Percentiles rank a stretch among this genome's conserved stretches.
These are phyloP conservation scores for Helichrysum umbraculigerum DNA, from an alignment of 129 eudicot genomes.

Conservation along the genomic window DNA sequence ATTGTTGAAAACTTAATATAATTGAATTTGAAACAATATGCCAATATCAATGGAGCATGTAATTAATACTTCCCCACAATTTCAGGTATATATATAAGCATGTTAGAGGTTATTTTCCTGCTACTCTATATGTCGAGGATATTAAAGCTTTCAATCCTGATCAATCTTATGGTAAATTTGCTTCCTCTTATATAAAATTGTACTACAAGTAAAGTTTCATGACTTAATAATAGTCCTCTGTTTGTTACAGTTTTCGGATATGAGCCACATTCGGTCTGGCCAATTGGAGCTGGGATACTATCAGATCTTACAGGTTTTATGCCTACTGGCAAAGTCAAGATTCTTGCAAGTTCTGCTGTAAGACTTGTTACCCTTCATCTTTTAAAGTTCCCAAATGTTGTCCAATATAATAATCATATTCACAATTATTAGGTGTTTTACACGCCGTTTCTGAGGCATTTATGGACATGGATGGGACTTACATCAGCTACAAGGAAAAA, in stretches of 20 bases:
- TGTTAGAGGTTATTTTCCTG: constrained; percentile 80
- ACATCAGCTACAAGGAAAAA: constrained; percentile 68
- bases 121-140: constrained; percentile 72
- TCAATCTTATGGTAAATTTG: constrained; percentile 64
- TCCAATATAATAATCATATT: background rate
- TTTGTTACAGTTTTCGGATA: constrained; percentile 74
- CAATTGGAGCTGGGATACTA: constrained; percentile 67
- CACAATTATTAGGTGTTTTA: constrained; percentile 60
- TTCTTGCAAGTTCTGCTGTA: constrained; percentile 91
- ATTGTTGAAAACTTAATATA: background rate
- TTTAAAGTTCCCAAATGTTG: background rate
- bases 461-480: constrained; percentile 92
- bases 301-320: constrained; percentile 71
- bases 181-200: background rate
- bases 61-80: background rate
- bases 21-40: constrained; percentile 5
- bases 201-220: background rate
- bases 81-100: constrained; percentile 84
- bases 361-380: constrained; percentile 36
- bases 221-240: background rate
- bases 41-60: constrained; percentile 3
- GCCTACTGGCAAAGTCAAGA: constrained; percentile 71
- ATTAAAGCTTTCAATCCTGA: constrained; percentile 75
- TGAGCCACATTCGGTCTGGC: constrained; percentile 96
- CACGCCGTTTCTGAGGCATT: constrained; percentile 76